Evolutionary conservation across 2,329 filamentous ascomycete species (phyloP).

Genomic region (Ceratocystis colombiana): DNA sequence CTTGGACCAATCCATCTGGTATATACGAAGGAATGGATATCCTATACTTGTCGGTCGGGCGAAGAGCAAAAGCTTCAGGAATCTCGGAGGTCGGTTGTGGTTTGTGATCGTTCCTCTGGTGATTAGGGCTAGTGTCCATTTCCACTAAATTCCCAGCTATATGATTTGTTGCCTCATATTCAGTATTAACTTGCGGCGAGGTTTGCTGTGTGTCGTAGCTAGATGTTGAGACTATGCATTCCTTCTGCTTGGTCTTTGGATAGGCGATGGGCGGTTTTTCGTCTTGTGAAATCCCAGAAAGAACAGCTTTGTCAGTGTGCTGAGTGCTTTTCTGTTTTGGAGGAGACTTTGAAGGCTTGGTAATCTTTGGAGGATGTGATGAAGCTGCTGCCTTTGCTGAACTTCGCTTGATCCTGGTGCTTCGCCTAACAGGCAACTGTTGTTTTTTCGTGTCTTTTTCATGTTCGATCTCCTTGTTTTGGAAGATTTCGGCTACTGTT

Average conservation of each 20-base stretch:
- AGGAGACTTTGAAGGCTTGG: not conserved
- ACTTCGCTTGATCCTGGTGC: not conserved
- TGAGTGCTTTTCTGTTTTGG: not conserved
- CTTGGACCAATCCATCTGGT: not conserved
- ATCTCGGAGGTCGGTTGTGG: not conserved
- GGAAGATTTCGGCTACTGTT: not conserved
- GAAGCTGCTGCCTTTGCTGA: not conserved
- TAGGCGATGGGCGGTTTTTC: not conserved
- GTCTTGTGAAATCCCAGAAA: not conserved
- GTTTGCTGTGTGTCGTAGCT: not conserved
- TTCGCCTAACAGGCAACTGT: slow-evolving; percentile 4
- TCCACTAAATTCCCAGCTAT: no score
- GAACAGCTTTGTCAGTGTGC: not conserved
- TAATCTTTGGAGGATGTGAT: not conserved
- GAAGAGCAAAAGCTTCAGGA: not conserved
- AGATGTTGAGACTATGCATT: not conserved
- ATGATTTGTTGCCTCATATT: no score
- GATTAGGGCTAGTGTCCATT: not conserved
- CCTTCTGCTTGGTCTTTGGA: not conserved
- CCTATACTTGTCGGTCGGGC: not conserved
- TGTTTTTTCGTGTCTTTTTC: not conserved
- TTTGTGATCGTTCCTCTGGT: not conserved
- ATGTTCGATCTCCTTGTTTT: not conserved
- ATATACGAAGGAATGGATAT: not conserved
- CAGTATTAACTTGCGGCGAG: not conserved